A percentile compares a stretch with the other conserved stretches of the same genome.
phyloP scores from a whole-genome alignment of 169 alveolate species.

The Eimeria falciformis region DNA sequence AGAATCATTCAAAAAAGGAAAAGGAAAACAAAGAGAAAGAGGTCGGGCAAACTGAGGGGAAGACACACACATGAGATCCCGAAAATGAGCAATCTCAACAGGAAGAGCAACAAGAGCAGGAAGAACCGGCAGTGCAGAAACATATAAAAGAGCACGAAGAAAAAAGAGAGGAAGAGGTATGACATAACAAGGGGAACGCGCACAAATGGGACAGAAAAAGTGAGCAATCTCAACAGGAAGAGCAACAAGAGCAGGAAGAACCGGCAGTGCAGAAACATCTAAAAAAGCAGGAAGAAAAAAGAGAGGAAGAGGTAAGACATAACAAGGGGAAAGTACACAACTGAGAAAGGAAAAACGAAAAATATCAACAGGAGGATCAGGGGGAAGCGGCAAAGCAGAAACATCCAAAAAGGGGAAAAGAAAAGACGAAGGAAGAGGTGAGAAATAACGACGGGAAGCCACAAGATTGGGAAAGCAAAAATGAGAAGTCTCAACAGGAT shows the following conservation, averaged over 20 bases:
- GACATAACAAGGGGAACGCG: not conserved
- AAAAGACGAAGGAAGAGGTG: not conserved
- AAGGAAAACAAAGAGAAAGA: not conserved
- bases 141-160: not conserved
- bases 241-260: not conserved
- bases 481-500: too few relatives aligned
- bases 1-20: not conserved
- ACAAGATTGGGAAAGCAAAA: not conserved
- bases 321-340: not conserved
- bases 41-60: too few relatives aligned
- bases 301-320: not conserved
- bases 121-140: not conserved
- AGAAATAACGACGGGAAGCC: not conserved
- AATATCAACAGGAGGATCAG: not conserved
- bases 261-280: not conserved
- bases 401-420: not conserved
- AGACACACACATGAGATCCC: too few relatives aligned
- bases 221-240: not conserved
- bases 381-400: not conserved
- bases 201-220: too few relatives aligned
- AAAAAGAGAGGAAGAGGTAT: not conserved
- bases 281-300: not conserved
- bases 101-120: not conserved
- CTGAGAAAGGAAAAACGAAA: not conserved
- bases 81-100: not conserved